A percentile compares a stretch with the other conserved stretches of the same genome.
phyloP scores from a whole-genome alignment of 192 early-diverging fungal genomes.

The Mortierella alpina region DNA sequence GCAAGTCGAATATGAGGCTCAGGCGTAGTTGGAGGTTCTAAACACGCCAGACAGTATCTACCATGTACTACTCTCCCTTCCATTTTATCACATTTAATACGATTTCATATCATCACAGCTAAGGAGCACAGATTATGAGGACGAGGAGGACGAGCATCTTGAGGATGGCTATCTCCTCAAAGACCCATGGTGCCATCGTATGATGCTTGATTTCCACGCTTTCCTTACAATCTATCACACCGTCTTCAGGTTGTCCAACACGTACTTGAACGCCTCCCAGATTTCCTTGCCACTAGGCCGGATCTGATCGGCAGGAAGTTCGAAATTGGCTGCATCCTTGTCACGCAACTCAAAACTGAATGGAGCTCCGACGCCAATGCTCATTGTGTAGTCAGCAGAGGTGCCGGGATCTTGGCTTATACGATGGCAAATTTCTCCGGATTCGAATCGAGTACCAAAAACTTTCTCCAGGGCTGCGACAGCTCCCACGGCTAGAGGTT shows the following conservation, averaged over 20 bases:
- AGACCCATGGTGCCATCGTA: no score
- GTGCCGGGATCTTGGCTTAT: conserved; percentile 65
- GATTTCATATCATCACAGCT: no score
- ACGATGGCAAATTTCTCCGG: conserved; percentile 56
- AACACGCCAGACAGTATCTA: no score
- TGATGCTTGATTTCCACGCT: no score
- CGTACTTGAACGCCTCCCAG: conserved; percentile 30
- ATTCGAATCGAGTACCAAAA: conserved; percentile 53
- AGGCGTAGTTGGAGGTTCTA: no score
- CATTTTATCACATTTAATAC: no score
- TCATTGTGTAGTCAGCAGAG: conserved; percentile 61
- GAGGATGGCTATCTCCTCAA: no score
- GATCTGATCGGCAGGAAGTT: conserved; percentile 31
- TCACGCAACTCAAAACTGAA: conserved; percentile 40
- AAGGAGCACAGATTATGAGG: no score
- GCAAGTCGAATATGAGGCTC: no score
- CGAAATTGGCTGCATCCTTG: conserved; percentile 35
- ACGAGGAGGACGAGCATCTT: no score
- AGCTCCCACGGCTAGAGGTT: conserved; percentile 23
- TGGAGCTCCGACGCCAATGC: conserved; percentile 10
- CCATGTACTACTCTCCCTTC: no score
- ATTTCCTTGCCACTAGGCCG: conserved; percentile 27
- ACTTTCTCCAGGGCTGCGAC: conserved; percentile 23
- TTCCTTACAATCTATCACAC: no score
- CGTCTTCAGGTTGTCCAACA: conserved; percentile 42